Conservation (phyloP, 2,329 filamentous ascomycete species). For the Aspergillus fumigatus region DNA sequence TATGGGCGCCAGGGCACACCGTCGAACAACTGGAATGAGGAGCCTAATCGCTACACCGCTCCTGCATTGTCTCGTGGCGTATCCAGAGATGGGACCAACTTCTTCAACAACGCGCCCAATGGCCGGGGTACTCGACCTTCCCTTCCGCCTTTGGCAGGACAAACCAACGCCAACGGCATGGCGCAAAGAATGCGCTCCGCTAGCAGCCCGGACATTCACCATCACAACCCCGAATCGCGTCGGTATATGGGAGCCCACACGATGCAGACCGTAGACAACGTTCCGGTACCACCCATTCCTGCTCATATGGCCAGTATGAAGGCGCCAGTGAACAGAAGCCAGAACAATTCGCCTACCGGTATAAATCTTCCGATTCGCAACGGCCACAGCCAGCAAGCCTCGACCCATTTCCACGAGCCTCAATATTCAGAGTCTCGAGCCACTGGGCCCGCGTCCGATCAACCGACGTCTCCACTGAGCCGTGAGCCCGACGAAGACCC, state of each 20-base stretch:
- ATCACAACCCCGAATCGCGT: conserved; percentile 50
- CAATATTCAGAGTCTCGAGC: conserved; percentile 33
- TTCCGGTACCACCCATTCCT: conserved; percentile 74
- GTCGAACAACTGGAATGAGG: conserved; percentile 65
- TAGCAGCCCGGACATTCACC: conserved; percentile 90
- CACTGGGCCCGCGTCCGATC: conserved; percentile 25
- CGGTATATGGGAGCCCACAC: conserved; percentile 52
- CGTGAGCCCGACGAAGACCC: conserved; percentile 37
- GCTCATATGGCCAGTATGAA: conserved; percentile 60
- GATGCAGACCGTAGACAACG: conserved; percentile 49
- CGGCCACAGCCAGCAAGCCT: conserved; percentile 61
- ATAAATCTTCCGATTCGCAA: conserved; percentile 62
- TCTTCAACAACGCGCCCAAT: conserved; percentile 58
- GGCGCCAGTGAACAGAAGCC: conserved; percentile 65
- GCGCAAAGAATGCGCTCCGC: conserved; percentile 78
- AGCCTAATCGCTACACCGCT: conserved; percentile 77
- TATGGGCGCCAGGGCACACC: conserved; percentile 73
- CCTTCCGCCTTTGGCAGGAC: conserved; percentile 64
- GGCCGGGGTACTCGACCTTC: conserved; percentile 62
- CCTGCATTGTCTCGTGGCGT: conserved; percentile 77
- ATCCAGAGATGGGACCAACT: conserved; percentile 69
- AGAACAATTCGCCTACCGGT: conserved; percentile 71
- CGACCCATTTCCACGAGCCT: conserved; percentile 37
- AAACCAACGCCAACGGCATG: conserved; percentile 50
- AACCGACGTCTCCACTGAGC: conserved; percentile 30